Conservation (phyloP, 2,329 filamentous ascomycete genomes). For the Fusarium incarnatum region DNA sequence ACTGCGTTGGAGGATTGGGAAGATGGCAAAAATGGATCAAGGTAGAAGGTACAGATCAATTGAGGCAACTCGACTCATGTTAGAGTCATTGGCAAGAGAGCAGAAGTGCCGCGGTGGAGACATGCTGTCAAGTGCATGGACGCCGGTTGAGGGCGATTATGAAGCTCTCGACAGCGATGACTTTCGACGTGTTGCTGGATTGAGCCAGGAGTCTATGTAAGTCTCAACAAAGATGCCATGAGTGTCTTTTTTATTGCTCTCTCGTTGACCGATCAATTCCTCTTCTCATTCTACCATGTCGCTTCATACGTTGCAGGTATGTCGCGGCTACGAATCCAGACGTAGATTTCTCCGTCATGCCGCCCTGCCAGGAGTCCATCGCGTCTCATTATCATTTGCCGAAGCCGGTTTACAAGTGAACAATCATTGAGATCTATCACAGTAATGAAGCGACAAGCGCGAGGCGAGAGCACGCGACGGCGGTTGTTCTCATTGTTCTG, state of each 20-base stretch:
- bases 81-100: not conserved
- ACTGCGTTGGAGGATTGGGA: conserved; percentile 43
- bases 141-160: not conserved
- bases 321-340: not conserved
- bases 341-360: not conserved
- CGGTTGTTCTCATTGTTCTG: not conserved
- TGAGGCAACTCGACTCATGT: not conserved
- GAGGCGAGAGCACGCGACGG: not conserved
- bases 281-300: not conserved
- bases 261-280: accelerated
- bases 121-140: too few relatives aligned
- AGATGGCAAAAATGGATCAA: conserved; percentile 1
- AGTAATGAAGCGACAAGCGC: not conserved
- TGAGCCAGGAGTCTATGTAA: too few relatives aligned
- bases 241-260: not conserved
- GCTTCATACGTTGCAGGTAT: too few relatives aligned
- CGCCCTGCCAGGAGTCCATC: not conserved
- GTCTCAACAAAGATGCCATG: too few relatives aligned
- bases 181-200: too few relatives aligned
- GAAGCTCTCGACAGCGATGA: not conserved
- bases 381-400: too few relatives aligned
- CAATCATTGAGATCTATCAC: not conserved
- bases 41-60: not conserved
- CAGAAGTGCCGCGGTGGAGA: too few relatives aligned
- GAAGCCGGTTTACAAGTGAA: accelerated